phyloP scores from a whole-genome alignment of 2,329 filamentous ascomycete species.

The Calonectria montana region DNA sequence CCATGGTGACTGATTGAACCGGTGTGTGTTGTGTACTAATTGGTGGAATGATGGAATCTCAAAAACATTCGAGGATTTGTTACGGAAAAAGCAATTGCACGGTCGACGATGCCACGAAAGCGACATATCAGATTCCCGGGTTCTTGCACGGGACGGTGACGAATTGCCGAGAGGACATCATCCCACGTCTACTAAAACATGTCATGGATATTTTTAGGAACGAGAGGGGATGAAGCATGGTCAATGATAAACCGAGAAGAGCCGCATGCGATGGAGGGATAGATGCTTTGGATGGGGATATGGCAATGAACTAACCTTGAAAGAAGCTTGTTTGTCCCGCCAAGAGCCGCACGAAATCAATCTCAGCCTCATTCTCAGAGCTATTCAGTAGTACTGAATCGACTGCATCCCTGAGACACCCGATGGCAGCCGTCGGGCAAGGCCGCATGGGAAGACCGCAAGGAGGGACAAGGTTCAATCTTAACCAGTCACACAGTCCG shows the following conservation, averaged over 20 bases:
- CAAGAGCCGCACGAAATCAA: background rate
- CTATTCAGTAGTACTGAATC: background rate
- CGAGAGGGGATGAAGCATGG: background rate
- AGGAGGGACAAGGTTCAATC: background rate
- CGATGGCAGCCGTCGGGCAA: background rate
- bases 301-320: background rate
- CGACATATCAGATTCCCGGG: background rate
- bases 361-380: background rate
- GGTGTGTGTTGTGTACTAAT: background rate
- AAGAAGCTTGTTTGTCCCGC: background rate
- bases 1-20: constrained; percentile 34
- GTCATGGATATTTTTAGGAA: background rate
- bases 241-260: background rate
- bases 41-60: background rate
- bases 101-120: background rate
- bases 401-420: background rate
- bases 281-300: background rate
- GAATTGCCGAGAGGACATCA: background rate
- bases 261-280: background rate
- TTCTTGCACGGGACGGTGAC: background rate
- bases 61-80: background rate
- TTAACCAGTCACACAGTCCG: background rate
- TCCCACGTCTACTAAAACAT: constrained; percentile 3
- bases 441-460: background rate
- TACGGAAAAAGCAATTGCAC: background rate